These are phyloP conservation scores for Aspergillus biplanus DNA, from an alignment of 495 filamentous ascomycete species.

Conservation along the genomic window DNA sequence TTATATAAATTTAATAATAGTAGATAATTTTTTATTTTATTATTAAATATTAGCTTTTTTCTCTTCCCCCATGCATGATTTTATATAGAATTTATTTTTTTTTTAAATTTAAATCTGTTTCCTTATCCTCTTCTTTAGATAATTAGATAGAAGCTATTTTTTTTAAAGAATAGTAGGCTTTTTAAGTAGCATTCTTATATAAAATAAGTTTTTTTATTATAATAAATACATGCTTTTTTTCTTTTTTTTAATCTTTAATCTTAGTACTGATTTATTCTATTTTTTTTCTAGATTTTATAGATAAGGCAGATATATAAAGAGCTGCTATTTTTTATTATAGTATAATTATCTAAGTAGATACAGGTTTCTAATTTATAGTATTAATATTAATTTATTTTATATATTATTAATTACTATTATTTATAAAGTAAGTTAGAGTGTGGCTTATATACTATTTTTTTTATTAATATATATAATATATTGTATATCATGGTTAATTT, in stretches of 20 bases:
- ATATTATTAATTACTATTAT: not conserved
- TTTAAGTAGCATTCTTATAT: conserved; percentile 1
- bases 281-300: not conserved
- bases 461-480: not conserved
- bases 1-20: no score
- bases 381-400: not conserved
- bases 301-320: not conserved
- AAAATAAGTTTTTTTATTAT: not conserved
- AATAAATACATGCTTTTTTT: not conserved
- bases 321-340: not conserved
- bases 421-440: not conserved
- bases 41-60: no score
- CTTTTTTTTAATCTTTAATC: not conserved
- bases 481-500: not conserved
- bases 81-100: no score
- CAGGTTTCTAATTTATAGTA: not conserved
- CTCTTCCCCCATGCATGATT: no score
- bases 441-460: not conserved
- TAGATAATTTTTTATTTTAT: no score
- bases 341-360: not conserved
- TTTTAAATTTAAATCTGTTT: not conserved
- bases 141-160: not conserved
- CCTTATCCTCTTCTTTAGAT: not conserved
- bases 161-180: not conserved
- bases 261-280: not conserved